Percentiles rank a stretch among this genome's conserved stretches.
These are phyloP conservation scores for Hippophae rhamnoides DNA, from an alignment of 306 rosid genomes.

Conservation along the genomic window DNA sequence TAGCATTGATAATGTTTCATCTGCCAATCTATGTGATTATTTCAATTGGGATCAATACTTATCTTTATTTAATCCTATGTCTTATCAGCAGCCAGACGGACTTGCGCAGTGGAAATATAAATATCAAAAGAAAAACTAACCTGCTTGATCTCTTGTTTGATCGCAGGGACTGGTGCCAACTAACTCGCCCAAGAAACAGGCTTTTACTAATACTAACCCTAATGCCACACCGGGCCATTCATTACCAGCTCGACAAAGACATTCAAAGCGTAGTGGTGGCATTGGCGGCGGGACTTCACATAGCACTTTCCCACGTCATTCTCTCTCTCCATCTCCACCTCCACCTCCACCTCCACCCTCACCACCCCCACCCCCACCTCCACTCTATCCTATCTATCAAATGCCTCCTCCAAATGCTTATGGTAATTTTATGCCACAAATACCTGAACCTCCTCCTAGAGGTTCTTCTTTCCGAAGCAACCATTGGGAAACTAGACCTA, in stretches of 20 bases:
- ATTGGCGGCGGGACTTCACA: constrained; percentile 24
- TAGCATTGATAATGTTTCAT: too few relatives aligned
- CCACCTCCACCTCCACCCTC: too few relatives aligned
- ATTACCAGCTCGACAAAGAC: constrained; percentile 40
- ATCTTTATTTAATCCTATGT: neutral
- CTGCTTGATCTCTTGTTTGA: constrained; percentile 22
- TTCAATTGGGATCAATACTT: neutral
- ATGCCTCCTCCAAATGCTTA: constrained; percentile 32
- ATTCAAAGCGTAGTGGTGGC: constrained; percentile 34
- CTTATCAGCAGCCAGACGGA: neutral
- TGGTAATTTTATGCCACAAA: constrained; percentile 32
- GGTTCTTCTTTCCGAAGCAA: constrained; percentile 35
- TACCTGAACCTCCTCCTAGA: constrained; percentile 45
- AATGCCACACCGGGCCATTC: constrained; percentile 34
- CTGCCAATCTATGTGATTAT: neutral
- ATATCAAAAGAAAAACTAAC: constrained; percentile 2
- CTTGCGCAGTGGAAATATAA: neutral
- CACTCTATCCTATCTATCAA: constrained; percentile 47
- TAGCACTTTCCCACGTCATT: constrained; percentile 36
- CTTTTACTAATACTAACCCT: constrained; percentile 29
- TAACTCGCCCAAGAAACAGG: constrained; percentile 37
- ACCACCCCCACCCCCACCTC: constrained; percentile 19
- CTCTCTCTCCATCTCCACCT: constrained; percentile 31
- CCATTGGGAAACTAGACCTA: constrained; percentile 47
- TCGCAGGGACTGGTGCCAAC: constrained; percentile 43